Evolutionary conservation across 495 filamentous ascomycete species (phyloP).

Genomic region (Penicillium taxi): DNA sequence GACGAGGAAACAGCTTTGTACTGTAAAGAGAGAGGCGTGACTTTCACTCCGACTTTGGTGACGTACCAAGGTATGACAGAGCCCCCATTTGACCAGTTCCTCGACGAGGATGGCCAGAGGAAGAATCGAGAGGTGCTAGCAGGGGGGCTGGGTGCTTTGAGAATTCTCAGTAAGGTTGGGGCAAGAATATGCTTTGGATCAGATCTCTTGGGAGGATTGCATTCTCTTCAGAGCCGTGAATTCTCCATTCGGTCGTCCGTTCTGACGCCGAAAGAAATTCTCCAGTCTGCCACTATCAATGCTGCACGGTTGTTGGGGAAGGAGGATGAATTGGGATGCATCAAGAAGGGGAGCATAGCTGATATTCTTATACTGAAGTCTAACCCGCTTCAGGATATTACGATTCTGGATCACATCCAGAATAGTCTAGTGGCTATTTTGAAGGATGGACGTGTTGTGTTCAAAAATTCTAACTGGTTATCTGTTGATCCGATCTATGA

Average conservation of each 20-base stretch:
- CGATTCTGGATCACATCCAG: slow-evolving; percentile 35
- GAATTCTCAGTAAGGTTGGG: slow-evolving; percentile 33
- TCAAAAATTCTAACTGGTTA: slow-evolving; percentile 4
- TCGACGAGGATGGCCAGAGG: slow-evolving; percentile 23
- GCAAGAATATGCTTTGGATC: slow-evolving; percentile 46
- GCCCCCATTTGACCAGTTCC: slow-evolving; percentile 29
- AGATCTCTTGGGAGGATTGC: slow-evolving; percentile 40
- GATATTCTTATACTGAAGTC: slow-evolving; percentile 31
- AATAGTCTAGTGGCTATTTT: slow-evolving; percentile 35
- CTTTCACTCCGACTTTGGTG: slow-evolving; percentile 44
- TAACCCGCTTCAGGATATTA: slow-evolving; percentile 43
- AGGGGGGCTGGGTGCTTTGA: slow-evolving; percentile 31
- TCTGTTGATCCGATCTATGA: slow-evolving; percentile 9
- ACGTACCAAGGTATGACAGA: slow-evolving; percentile 39
- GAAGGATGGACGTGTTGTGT: slow-evolving; percentile 39
- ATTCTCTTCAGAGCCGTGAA: slow-evolving; percentile 36
- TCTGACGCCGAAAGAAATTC: slow-evolving; percentile 30
- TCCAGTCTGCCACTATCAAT: slow-evolving; percentile 44
- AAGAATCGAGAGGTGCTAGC: slow-evolving; percentile 41
- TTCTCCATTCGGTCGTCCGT: slow-evolving; percentile 36
- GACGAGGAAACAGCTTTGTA: slow-evolving; percentile 39
- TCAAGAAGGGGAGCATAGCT: slow-evolving; percentile 30
- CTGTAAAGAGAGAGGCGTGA: slow-evolving; percentile 31
- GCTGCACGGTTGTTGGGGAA: slow-evolving; percentile 33
- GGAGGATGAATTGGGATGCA: slow-evolving; percentile 31